phyloP scores from a whole-genome alignment of 345 rosid genomes.

The Stellera chamaejasme region DNA sequence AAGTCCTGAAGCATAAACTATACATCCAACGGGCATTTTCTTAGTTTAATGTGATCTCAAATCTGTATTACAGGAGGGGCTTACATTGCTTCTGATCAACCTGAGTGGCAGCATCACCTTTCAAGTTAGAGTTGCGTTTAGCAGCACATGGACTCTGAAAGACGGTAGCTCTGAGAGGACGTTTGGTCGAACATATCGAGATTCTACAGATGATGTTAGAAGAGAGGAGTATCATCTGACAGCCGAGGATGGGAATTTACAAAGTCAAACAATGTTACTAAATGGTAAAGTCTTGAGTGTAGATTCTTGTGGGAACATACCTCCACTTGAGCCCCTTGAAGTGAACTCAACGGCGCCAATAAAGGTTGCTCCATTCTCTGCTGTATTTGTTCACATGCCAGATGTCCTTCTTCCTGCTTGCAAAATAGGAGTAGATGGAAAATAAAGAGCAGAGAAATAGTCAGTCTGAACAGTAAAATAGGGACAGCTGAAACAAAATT shows the following conservation, averaged over 20 bases:
- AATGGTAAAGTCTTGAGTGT: conserved; percentile 59
- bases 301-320: conserved; percentile 55
- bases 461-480: too few species aligned
- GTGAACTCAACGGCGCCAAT: conserved; percentile 45
- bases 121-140: conserved; percentile 31
- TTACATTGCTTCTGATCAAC: conserved; percentile 63
- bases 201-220: conserved; percentile 12
- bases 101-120: conserved; percentile 53
- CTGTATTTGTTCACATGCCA: conserved; percentile 65
- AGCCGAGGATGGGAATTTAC: conserved; percentile 66
- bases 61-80: conserved; percentile 52
- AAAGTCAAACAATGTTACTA: conserved; percentile 73
- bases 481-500: too few species aligned
- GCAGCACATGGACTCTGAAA: conserved; percentile 20
- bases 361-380: conserved; percentile 52
- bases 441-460: too few species aligned
- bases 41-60: conserved; percentile 6
- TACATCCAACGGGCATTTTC: not conserved
- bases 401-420: conserved; percentile 48
- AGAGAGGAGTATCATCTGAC: conserved; percentile 91
- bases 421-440: conserved; percentile 15
- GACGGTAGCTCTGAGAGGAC: conserved; percentile 15
- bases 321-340: conserved; percentile 42
- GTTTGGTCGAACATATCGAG: conserved; percentile 14
- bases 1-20: conserved; percentile 15